phyloP scores from a whole-genome alignment of 306 rosid genomes.

The Geum urbanum region DNA sequence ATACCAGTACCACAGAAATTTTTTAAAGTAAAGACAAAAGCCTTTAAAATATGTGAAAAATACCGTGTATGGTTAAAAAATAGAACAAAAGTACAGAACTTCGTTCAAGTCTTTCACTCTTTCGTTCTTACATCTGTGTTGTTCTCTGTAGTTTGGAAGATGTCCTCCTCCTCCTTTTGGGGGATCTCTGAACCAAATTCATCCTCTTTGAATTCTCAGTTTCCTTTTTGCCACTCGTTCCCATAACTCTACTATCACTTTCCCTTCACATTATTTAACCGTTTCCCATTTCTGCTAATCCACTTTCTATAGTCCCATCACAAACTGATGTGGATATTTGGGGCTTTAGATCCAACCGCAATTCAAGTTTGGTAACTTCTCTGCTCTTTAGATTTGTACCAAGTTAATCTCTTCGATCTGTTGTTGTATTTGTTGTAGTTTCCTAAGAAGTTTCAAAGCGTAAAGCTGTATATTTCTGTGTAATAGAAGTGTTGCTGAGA shows the following conservation, averaged over 20 bases:
- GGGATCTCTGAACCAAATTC: constrained; percentile 28
- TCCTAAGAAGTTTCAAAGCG: background rate
- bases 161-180: constrained; percentile 11
- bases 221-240: background rate
- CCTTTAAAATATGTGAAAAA: background rate
- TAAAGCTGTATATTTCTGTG: constrained; percentile 9
- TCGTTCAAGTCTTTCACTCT: background rate
- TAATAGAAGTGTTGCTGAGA: constrained; percentile 6
- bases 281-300: constrained; percentile 5
- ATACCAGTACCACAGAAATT: background rate
- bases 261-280: constrained; percentile 4
- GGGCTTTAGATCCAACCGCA: constrained; percentile 32
- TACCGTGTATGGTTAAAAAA: background rate
- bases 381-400: background rate
- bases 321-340: constrained; percentile 11
- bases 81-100: background rate
- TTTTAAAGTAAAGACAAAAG: constrained; percentile 5
- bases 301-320: background rate
- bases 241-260: constrained; percentile 7
- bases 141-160: background rate
- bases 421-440: background rate
- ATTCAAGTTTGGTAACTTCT: constrained; percentile 20
- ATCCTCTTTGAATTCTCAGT: constrained; percentile 13
- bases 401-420: constrained; percentile 17
- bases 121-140: background rate